Percentiles rank a stretch among this genome's conserved stretches.
Conservation (phyloP, 2,329 filamentous ascomycete genomes). For the Monosporascus sp. region DNA sequence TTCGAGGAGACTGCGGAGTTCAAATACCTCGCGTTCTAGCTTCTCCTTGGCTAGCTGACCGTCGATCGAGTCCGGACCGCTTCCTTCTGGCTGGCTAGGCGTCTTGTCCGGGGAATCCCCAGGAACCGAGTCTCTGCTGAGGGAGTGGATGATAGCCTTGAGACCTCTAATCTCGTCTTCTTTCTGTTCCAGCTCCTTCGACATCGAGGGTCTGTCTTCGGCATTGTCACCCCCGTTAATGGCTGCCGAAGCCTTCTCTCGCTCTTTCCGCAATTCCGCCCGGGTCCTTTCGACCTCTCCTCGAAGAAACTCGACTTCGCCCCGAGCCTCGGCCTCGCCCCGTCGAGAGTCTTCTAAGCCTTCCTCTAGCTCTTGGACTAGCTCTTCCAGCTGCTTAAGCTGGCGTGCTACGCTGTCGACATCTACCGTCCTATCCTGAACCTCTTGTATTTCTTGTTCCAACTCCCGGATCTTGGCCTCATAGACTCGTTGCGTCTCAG, state of each 20-base stretch:
- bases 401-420: slow-evolving; percentile 88
- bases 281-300: slow-evolving; percentile 91
- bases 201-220: slow-evolving; percentile 41
- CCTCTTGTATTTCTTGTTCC: slow-evolving; percentile 74
- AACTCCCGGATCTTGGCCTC: slow-evolving; percentile 87
- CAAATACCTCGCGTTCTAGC: slow-evolving; percentile 74
- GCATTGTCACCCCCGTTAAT: slow-evolving; percentile 43
- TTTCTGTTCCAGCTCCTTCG: slow-evolving; percentile 83
- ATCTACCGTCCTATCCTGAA: slow-evolving; percentile 79
- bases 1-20: slow-evolving; percentile 69
- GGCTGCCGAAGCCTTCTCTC: slow-evolving; percentile 69
- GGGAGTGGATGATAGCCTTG: slow-evolving; percentile 95
- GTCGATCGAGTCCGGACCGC: slow-evolving; percentile 44
- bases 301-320: slow-evolving; percentile 90
- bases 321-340: slow-evolving; percentile 90
- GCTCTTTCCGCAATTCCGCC: slow-evolving; percentile 80
- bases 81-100: slow-evolving; percentile 25
- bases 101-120: slow-evolving; percentile 32
- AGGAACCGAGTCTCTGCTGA: slow-evolving; percentile 71
- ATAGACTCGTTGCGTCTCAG: slow-evolving; percentile 93
- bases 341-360: slow-evolving; percentile 90
- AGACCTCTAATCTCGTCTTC: slow-evolving; percentile 96
- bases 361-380: slow-evolving; percentile 95
- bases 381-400: slow-evolving; percentile 89
- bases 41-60: slow-evolving; percentile 60